Evolutionary conservation across 306 rosid genomes (phyloP), one percentile per base, ranked within the genome.

Genomic region (Vigna nakashimae): DNA sequence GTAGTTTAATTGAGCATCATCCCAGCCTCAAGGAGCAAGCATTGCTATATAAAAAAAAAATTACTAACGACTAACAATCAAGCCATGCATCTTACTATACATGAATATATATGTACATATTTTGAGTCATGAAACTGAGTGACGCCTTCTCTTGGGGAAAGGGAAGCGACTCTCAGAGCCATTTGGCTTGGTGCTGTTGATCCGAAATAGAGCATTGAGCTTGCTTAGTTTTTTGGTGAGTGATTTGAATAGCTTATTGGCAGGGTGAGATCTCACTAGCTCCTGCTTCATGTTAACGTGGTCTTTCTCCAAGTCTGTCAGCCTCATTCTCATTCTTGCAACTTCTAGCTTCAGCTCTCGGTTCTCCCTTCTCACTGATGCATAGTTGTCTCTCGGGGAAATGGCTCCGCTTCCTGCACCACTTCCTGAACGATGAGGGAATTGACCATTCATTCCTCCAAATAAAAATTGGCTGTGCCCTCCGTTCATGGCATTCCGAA

Each of bases 361-460:
- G 81, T 96, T 96, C 88, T 96, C 99, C 74, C 99, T 85, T 81
- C 99, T 79, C 5, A 96, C 99, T 1, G 99, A 96, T 12, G 99
- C 99, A 15, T 96, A 96, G 84, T 96, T 96, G 82, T 96, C 99
- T 80, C 98, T 79, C 0, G 99, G 99, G 14, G 99, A 96, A 14
- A 96, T 96, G 72, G 98, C 99, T 60, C 98, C 99, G 53, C 99
- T 96, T 40, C 99, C 99, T 0, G 98, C 98, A 2, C 97, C 99
- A 53, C 99, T 96, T 28, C 99, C 88, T n/a, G 99, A 92, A 40
- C 99, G 85, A 42, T 91, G 94, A 59, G 99, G 99, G 76, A 89
- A 91, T 11, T 91, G 95, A 5, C 92, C 90, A n/a, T 88, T 90
- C 2, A 88, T 65, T 28, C 93, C 75, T 7, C 97, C 97, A 1